These are phyloP conservation scores for Coemansia interrupta DNA, from an alignment of 192 early-diverging fungal species.

Conservation along the genomic window DNA sequence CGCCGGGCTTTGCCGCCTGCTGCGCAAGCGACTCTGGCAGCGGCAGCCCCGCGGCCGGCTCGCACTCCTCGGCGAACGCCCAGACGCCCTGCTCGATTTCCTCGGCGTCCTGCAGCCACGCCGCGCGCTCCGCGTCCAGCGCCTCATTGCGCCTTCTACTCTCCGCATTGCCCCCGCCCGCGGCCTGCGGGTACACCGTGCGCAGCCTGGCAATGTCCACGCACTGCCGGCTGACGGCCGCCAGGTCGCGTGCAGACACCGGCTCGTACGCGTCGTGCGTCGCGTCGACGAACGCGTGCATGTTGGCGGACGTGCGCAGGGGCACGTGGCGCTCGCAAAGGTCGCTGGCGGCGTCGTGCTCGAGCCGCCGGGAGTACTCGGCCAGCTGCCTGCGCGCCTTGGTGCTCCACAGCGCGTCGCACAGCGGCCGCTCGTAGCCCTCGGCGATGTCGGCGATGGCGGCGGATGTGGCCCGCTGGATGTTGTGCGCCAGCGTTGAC, in stretches of 20 bases:
- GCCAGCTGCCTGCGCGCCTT: conserved; percentile 25
- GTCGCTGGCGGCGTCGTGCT: conserved; percentile 14
- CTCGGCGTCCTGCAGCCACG: conserved; percentile 21
- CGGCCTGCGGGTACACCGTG: conserved; percentile 20
- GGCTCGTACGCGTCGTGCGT: conserved; percentile 26
- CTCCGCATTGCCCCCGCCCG: conserved; percentile 19
- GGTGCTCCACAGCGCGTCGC: conserved; percentile 42
- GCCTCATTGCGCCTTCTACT: conserved; percentile 35
- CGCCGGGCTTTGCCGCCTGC: conserved; percentile 29
- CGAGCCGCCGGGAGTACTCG: conserved; percentile 21
- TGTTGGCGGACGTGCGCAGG: conserved; percentile 57
- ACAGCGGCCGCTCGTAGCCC: conserved; percentile 25
- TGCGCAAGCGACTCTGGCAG: conserved; percentile 25
- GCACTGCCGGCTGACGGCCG: conserved; percentile 15
- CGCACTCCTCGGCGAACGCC: conserved; percentile 39
- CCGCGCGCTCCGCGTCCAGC: conserved; percentile 32
- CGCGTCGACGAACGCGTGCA: conserved; percentile 40
- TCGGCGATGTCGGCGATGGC: conserved; percentile 30
- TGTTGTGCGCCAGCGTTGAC: conserved; percentile 24
- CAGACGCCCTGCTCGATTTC: conserved; percentile 20
- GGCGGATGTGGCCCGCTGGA: conserved; percentile 20
- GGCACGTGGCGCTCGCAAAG: conserved; percentile 59
- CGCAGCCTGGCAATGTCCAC: conserved; percentile 25
- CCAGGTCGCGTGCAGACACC: conserved; percentile 11
- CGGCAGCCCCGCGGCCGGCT: conserved; percentile 30